These are phyloP conservation scores for Tilletia walkeri DNA, from an alignment of 1,284 basidiomycete species.

Conservation along the genomic window DNA sequence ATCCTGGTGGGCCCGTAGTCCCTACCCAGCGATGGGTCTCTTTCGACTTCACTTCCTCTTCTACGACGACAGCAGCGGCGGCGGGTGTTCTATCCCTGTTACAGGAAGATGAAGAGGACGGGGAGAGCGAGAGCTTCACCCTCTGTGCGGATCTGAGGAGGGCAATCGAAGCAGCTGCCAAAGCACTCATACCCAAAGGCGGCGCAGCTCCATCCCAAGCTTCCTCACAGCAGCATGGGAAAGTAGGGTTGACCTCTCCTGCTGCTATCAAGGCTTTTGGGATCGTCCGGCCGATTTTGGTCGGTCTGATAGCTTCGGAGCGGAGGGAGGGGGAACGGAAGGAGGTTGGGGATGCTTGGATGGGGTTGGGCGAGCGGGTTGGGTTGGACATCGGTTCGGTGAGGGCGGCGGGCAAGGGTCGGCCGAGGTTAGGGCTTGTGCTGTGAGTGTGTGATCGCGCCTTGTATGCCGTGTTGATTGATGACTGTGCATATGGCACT, in stretches of 20 bases:
- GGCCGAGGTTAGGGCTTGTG: slow-evolving; percentile 1
- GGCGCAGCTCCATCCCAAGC: neutral
- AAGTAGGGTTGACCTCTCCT: slow-evolving; percentile 18
- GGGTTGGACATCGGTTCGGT: neutral
- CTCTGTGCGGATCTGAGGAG: slow-evolving; percentile 42
- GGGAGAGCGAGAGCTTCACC: neutral
- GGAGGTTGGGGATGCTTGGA: neutral
- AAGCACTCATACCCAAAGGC: slow-evolving; percentile 18
- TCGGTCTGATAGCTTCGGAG: slow-evolving; percentile 31
- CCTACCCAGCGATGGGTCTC: slow-evolving; percentile 10
- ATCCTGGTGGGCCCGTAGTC: neutral
- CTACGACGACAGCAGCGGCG: neutral
- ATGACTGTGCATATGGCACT: no score
- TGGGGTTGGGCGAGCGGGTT: neutral
- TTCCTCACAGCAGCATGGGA: neutral
- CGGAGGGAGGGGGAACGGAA: neutral
- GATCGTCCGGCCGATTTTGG: slow-evolving; percentile 41
- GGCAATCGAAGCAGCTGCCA: slow-evolving; percentile 43
- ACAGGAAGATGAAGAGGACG: slow-evolving; percentile 37
- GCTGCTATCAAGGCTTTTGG: slow-evolving; percentile 35
- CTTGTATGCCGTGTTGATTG: no score
- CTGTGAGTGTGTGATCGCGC: neutral
- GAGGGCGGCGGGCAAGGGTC: neutral
- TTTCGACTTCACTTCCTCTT: neutral
- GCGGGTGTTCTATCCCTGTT: neutral